These are phyloP conservation scores for Penicillium oxalicum DNA, from an alignment of 2,329 filamentous ascomycete species.

Conservation along the genomic window DNA sequence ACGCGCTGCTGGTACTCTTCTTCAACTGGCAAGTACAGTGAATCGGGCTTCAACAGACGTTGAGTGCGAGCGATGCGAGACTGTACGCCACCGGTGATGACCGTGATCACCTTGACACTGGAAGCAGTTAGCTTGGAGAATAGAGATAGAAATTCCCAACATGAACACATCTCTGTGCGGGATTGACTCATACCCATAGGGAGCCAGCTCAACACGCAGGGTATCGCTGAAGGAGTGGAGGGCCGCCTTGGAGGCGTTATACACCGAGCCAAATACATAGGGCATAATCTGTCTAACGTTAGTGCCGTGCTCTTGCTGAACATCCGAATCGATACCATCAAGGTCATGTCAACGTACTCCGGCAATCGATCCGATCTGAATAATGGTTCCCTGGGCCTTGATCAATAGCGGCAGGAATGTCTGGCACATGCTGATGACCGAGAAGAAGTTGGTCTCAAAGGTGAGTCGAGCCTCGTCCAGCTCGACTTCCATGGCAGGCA, in stretches of 20 bases:
- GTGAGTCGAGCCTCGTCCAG: conserved; percentile 42
- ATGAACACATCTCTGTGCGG: background rate
- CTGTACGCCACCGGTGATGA: conserved; percentile 57
- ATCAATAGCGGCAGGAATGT: conserved; percentile 51
- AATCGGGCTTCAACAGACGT: conserved; percentile 43
- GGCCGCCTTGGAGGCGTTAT: conserved; percentile 57
- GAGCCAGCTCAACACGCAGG: conserved; percentile 52
- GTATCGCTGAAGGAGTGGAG: conserved; percentile 55
- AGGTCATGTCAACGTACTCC: conserved; percentile 22
- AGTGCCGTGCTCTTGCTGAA: background rate
- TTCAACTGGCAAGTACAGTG: conserved; percentile 49
- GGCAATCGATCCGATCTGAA: conserved; percentile 43
- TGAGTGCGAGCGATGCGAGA: conserved; percentile 52
- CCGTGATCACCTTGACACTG: conserved; percentile 48
- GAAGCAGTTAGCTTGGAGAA: background rate
- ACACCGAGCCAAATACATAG: conserved; percentile 44
- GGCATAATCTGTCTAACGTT: conserved; percentile 32
- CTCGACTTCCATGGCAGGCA: conserved; percentile 53
- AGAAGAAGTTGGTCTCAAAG: conserved; percentile 53
- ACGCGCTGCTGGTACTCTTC: conserved; percentile 48
- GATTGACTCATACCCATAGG: conserved; percentile 34
- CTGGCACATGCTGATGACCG: conserved; percentile 53
- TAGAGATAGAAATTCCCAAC: background rate
- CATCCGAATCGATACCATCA: background rate
- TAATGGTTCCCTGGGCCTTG: conserved; percentile 40